Percentiles rank a stretch among this genome's conserved stretches.
phyloP scores from a whole-genome alignment of 768 basidiomycete species.

The Russula virescens region DNA sequence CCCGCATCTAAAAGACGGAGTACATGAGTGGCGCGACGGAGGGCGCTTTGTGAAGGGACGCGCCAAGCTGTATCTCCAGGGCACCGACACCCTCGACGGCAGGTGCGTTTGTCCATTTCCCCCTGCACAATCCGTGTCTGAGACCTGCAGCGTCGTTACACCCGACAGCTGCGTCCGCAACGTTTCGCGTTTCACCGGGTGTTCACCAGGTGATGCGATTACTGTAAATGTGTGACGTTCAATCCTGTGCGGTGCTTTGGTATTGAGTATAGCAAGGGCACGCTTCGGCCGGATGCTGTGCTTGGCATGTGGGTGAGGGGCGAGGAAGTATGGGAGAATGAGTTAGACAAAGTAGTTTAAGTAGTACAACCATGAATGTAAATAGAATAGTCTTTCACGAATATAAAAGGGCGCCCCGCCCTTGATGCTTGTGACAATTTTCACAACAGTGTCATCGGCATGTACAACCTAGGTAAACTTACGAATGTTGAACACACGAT shows the following conservation, averaged over 20 bases:
- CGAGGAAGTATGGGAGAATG: slow-evolving; percentile 63
- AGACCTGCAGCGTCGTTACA: slow-evolving; percentile 59
- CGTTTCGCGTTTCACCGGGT: slow-evolving; percentile 77
- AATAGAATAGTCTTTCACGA: no score
- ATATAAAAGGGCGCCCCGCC: no score
- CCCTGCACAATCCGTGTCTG: not conserved
- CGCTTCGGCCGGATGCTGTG: slow-evolving; percentile 74
- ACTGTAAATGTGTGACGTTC: slow-evolving; percentile 76
- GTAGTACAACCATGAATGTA: no score
- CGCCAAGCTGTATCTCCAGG: slow-evolving; percentile 73
- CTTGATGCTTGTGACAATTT: not conserved
- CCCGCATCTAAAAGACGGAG: slow-evolving; percentile 77
- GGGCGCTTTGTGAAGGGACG: slow-evolving; percentile 77
- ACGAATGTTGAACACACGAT: no score
- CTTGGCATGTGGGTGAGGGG: slow-evolving; percentile 77
- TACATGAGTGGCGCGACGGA: slow-evolving; percentile 85
- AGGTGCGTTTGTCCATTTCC: slow-evolving; percentile 42
- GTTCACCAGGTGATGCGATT: slow-evolving; percentile 77
- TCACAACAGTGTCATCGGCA: no score
- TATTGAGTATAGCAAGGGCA: slow-evolving; percentile 75
- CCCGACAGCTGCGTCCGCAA: slow-evolving; percentile 83
- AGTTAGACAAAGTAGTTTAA: no score
- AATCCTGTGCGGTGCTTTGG: slow-evolving; percentile 83
- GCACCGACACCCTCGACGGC: slow-evolving; percentile 83
- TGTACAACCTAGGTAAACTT: no score